Percentiles rank a stretch among this genome's conserved stretches.
Conservation (phyloP, 2,329 filamentous ascomycete genomes). For the Tolypocladium inflatum region DNA sequence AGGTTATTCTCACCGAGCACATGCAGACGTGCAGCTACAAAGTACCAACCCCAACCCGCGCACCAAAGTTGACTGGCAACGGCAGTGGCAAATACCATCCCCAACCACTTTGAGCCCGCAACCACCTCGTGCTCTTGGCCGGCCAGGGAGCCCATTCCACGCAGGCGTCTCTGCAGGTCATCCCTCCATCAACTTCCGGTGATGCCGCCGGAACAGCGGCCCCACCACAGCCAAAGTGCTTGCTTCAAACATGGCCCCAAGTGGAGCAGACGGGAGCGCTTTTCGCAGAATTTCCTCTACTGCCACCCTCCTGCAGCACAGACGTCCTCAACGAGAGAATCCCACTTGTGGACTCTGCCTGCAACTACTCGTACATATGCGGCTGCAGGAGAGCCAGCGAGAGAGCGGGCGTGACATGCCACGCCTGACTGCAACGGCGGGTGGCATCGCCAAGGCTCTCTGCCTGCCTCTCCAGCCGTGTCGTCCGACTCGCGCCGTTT, state of each 20-base stretch:
- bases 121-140: neutral
- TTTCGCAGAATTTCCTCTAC: neutral
- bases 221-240: neutral
- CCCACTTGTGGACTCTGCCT: neutral
- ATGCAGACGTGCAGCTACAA: too few species aligned
- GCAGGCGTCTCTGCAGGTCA: neutral
- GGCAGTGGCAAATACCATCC: too few species aligned
- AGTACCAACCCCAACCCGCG: too few species aligned
- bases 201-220: neutral
- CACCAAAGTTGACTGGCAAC: too few species aligned
- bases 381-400: neutral
- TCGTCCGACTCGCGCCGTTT: neutral
- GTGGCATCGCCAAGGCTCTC: too few species aligned
- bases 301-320: neutral
- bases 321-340: neutral
- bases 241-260: neutral
- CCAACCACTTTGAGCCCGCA: neutral
- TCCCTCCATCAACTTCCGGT: neutral
- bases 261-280: neutral
- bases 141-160: neutral
- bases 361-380: neutral
- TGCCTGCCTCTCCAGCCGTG: too few species aligned
- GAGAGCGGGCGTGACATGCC: neutral
- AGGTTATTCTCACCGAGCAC: too few species aligned
- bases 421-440: neutral